Evolutionary conservation across 305 asterid genomes (phyloP).

Genomic region (Euphrasia arctica): DNA sequence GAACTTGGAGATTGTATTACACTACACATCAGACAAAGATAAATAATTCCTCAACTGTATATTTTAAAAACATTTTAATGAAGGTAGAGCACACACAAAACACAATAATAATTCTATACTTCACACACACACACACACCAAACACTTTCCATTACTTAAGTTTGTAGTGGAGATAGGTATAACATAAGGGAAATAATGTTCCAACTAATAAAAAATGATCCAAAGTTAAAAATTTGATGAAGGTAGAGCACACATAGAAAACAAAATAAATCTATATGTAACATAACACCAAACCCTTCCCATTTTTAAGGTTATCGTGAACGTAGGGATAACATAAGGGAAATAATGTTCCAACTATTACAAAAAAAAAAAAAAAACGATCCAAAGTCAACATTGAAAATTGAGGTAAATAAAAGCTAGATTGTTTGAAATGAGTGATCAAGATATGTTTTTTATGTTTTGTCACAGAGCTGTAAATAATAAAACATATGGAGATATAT

Average conservation of each 20-base stretch:
- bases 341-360: conserved; percentile 13
- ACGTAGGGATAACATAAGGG: conserved; percentile 12
- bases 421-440: conserved; percentile 3
- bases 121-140: conserved; percentile 2
- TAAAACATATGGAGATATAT: not conserved
- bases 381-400: no score
- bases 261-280: conserved; percentile 1
- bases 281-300: conserved; percentile 4
- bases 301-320: conserved; percentile 17
- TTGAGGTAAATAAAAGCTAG: not conserved
- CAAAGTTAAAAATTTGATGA: no score
- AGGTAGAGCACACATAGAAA: not conserved
- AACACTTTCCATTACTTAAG: conserved; percentile 8
- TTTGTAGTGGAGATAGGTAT: conserved; percentile 15
- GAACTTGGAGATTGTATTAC: conserved; percentile 65
- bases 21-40: conserved; percentile 46
- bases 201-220: no score
- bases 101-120: not conserved
- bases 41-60: conserved; percentile 20
- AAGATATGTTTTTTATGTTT: conserved; percentile 1
- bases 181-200: conserved; percentile 11
- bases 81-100: conserved; percentile 12
- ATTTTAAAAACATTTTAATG: conserved; percentile 9
- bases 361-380: not conserved
- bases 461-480: conserved; percentile 3